phyloP scores from a whole-genome alignment of 176 grass and related monocot genomes.

The Puya raimondii region DNA sequence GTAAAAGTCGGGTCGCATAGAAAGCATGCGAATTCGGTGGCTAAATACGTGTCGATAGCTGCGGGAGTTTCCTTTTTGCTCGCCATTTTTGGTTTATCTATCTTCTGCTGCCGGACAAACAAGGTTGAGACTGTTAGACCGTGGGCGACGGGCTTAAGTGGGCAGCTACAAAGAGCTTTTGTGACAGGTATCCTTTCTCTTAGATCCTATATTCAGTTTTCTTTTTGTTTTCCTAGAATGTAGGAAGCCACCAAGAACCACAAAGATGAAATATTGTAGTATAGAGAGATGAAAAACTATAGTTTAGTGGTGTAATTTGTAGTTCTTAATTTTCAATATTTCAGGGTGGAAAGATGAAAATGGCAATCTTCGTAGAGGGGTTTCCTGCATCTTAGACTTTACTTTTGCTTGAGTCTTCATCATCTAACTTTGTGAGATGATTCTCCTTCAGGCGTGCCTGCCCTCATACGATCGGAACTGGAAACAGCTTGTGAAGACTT shows the following conservation, averaged over 20 bases:
- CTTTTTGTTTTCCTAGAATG: too few species aligned
- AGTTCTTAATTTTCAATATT: too few species aligned
- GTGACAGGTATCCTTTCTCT: slow-evolving; percentile 52
- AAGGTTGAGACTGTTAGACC: slow-evolving; percentile 62
- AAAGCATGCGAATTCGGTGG: slow-evolving; percentile 20
- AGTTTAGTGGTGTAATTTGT: too few species aligned
- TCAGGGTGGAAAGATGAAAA: too few species aligned
- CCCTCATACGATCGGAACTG: slow-evolving; percentile 58
- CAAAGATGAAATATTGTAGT: too few species aligned
- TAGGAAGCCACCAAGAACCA: too few species aligned
- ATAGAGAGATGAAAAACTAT: too few species aligned
- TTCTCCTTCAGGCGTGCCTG: slow-evolving; percentile 51
- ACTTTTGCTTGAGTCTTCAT: not conserved
- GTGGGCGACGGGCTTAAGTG: slow-evolving; percentile 88
- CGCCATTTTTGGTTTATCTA: slow-evolving; percentile 29
- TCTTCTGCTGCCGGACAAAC: slow-evolving; percentile 43
- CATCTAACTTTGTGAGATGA: slow-evolving; percentile 8
- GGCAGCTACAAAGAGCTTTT: slow-evolving; percentile 84
- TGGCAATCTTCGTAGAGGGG: too few species aligned
- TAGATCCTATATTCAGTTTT: slow-evolving; percentile 1
- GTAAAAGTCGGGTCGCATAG: not conserved
- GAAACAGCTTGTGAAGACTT: slow-evolving; percentile 84
- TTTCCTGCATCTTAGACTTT: too few species aligned
- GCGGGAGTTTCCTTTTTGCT: slow-evolving; percentile 34
- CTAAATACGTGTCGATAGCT: slow-evolving; percentile 21